Percentiles rank a stretch among this genome's conserved stretches.
These are phyloP conservation scores for Blastobotrys capitulatus DNA, from an alignment of 1,139 yeast genomes.

Conservation along the genomic window DNA sequence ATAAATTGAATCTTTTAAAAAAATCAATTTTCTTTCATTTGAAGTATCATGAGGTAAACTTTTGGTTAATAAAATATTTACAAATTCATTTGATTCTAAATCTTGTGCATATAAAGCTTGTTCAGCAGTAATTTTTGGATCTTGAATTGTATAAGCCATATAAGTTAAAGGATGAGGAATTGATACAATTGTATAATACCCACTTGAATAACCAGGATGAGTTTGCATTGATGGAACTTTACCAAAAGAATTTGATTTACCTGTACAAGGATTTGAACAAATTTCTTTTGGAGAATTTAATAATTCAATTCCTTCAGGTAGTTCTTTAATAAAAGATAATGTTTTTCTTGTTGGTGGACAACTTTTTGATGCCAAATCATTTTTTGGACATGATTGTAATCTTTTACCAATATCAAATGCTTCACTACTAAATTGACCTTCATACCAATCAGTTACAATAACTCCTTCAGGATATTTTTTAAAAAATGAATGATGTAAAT, in stretches of 20 bases:
- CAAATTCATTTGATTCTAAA: slow-evolving; percentile 1
- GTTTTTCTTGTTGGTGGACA: slow-evolving; percentile 22
- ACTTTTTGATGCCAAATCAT: slow-evolving; percentile 10
- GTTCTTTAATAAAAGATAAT: slow-evolving; percentile 4
- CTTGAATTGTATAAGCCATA: not conserved
- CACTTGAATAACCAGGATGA: slow-evolving; percentile 14
- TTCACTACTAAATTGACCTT: slow-evolving; percentile 20
- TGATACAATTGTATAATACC: slow-evolving; percentile 18
- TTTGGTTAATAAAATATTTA: not conserved
- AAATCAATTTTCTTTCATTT: slow-evolving; percentile 15
- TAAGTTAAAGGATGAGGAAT: slow-evolving; percentile 49
- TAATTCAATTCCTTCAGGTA: slow-evolving; percentile 2
- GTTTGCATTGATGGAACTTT: slow-evolving; percentile 7
- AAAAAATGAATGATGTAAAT: slow-evolving; percentile 25
- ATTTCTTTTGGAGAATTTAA: slow-evolving; percentile 8
- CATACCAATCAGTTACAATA: slow-evolving; percentile 22
- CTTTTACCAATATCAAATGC: slow-evolving; percentile 23
- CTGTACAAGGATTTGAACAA: slow-evolving; percentile 17
- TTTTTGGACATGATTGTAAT: slow-evolving; percentile 23
- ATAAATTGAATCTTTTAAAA: slow-evolving; percentile 22
- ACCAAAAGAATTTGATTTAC: slow-evolving; percentile 2
- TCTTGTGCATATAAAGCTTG: not conserved
- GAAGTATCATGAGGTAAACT: slow-evolving; percentile 12
- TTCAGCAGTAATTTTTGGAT: not conserved
- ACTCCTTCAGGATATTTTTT: slow-evolving; percentile 23